Evolutionary conservation across 2,329 filamentous ascomycete species (phyloP).

Genomic region (Helminthosporium solani): DNA sequence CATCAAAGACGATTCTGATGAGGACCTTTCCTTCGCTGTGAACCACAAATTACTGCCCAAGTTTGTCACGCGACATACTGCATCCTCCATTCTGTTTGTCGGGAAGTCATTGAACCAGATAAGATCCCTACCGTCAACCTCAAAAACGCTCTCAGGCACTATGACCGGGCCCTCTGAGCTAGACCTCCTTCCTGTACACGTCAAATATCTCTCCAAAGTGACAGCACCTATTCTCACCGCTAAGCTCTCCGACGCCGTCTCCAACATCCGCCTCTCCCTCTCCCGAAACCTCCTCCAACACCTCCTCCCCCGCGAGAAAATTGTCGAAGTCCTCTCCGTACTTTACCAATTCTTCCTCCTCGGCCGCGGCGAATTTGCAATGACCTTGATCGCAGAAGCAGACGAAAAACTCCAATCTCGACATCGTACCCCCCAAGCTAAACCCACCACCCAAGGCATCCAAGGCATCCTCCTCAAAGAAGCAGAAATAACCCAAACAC

Average conservation of each 20-base stretch:
- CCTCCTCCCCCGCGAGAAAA: slow-evolving; percentile 73
- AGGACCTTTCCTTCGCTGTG: slow-evolving; percentile 32
- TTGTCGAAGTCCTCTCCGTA: slow-evolving; percentile 73
- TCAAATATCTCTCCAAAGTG: slow-evolving; percentile 67
- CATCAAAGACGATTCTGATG: slow-evolving; percentile 51
- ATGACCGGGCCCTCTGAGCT: slow-evolving; percentile 48
- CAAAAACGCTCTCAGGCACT: slow-evolving; percentile 25
- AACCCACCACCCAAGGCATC: slow-evolving; percentile 51
- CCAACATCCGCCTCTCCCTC: slow-evolving; percentile 74
- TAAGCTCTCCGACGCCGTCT: slow-evolving; percentile 70
- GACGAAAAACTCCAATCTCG: slow-evolving; percentile 75
- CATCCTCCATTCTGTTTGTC: slow-evolving; percentile 83
- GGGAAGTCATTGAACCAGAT: slow-evolving; percentile 88
- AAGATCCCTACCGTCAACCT: slow-evolving; percentile 45
- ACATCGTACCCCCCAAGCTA: slow-evolving; percentile 50
- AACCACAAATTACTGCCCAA: slow-evolving; percentile 64
- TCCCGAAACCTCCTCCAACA: slow-evolving; percentile 82
- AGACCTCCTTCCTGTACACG: slow-evolving; percentile 66
- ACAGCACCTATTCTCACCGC: slow-evolving; percentile 72
- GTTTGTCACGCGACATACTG: slow-evolving; percentile 74
- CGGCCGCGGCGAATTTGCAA: slow-evolving; percentile 85
- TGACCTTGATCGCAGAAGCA: slow-evolving; percentile 80
- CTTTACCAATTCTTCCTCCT: slow-evolving; percentile 86
- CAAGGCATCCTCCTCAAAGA: slow-evolving; percentile 75
- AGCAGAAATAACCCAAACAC: slow-evolving; percentile 75